phyloP scores from a whole-genome alignment of 805 yeast genomes.

The Debaryomyces prosopidis region DNA sequence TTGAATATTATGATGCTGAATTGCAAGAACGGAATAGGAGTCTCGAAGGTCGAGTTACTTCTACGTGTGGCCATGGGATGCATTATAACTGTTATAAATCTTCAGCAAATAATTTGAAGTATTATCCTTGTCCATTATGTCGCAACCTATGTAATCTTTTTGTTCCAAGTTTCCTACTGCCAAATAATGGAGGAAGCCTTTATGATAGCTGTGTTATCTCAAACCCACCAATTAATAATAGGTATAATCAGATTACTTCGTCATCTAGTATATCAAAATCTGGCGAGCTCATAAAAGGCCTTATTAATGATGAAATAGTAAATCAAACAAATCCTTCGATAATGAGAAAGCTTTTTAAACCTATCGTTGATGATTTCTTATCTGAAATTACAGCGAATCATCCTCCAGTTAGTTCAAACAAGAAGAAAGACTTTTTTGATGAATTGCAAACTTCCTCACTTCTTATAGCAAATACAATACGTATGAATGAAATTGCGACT shows the following conservation, averaged over 20 bases:
- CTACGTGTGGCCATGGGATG: conserved; percentile 56
- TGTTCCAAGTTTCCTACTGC: conserved; percentile 42
- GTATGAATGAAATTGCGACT: conserved; percentile 59
- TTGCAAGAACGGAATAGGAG: conserved; percentile 8
- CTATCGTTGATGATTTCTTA: conserved; percentile 15
- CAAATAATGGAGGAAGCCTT: conserved; percentile 20
- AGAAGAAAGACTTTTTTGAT: conserved; percentile 18
- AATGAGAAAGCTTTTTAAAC: conserved; percentile 8
- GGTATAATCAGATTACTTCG: conserved; percentile 23
- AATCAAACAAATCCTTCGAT: conserved; percentile 3
- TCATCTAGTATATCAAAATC: conserved; percentile 29
- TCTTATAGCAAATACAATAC: conserved; percentile 49
- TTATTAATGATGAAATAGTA: conserved; percentile 27
- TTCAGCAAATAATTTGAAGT: conserved; percentile 21
- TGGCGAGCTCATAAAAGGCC: conserved; percentile 17
- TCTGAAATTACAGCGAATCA: conserved; percentile 9
- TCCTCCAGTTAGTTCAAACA: conserved; percentile 8
- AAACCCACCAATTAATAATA: conserved; percentile 9
- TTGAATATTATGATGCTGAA: conserved; percentile 19
- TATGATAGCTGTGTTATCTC: conserved; percentile 6
- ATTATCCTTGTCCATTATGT: conserved; percentile 53
- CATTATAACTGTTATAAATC: conserved; percentile 46
- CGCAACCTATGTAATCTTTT: conserved; percentile 44
- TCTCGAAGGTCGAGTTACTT: conserved; percentile 28
- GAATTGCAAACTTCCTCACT: conserved; percentile 20